A percentile compares a stretch with the other conserved stretches of the same genome.
These are phyloP conservation scores for Sarocladiaceae sp. DNA, from an alignment of 2,329 filamentous ascomycete species.

Conservation along the genomic window DNA sequence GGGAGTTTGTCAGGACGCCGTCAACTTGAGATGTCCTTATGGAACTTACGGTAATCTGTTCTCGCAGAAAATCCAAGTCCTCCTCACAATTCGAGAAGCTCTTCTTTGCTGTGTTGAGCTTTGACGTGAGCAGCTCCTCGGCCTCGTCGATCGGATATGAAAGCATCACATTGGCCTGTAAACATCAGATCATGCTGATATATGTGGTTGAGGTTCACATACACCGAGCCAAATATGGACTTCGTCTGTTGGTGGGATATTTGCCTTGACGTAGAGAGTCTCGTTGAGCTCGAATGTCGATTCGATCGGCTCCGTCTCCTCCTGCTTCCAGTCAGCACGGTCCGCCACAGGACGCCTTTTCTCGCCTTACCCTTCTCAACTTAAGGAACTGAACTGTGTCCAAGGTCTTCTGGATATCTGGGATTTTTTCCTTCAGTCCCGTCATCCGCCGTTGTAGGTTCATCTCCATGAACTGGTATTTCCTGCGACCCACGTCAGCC, in stretches of 20 bases:
- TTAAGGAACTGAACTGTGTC: conserved; percentile 87
- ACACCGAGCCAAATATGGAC: conserved; percentile 97
- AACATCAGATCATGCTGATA: conserved; percentile 18
- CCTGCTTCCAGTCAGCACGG: conserved; percentile 26
- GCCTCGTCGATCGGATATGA: conserved; percentile 90
- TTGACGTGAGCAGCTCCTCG: conserved; percentile 69
- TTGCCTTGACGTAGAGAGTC: conserved; percentile 86
- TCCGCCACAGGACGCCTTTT: neutral
- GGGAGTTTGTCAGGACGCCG: no score
- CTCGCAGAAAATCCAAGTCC: conserved; percentile 89
- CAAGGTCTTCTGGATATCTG: conserved; percentile 93
- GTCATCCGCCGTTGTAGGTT: conserved; percentile 81
- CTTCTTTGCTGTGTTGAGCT: conserved; percentile 73
- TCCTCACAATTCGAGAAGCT: conserved; percentile 89
- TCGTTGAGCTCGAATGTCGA: conserved; percentile 97
- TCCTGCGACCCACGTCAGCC: conserved; percentile 49
- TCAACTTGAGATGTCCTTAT: no score
- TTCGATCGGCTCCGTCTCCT: conserved; percentile 67
- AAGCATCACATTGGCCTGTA: conserved; percentile 91
- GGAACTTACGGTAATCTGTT: conserved; percentile 82
- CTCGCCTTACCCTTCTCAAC: conserved; percentile 57
- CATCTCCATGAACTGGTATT: conserved; percentile 99
- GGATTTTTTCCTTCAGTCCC: conserved; percentile 89
- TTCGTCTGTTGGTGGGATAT: conserved; percentile 77
- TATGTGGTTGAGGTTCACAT: conserved; percentile 25